Percentiles rank a stretch among this genome's conserved stretches.
phyloP scores from a whole-genome alignment of 176 grass and related monocot species.

The Avena atlantica region DNA sequence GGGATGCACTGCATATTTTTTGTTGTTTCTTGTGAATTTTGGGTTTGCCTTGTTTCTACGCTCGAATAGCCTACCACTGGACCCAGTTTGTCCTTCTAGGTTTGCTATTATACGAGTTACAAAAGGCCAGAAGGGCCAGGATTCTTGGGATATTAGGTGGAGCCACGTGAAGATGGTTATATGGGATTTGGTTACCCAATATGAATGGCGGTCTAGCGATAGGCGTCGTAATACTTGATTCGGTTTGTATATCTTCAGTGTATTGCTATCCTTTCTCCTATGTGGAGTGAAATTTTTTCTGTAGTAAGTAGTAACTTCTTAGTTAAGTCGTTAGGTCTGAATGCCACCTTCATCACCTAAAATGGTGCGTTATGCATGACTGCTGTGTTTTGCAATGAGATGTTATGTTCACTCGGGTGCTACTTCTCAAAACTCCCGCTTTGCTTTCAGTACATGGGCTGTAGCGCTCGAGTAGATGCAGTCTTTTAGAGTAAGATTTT shows the following conservation, averaged over 20 bases:
- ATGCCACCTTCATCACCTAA: background rate
- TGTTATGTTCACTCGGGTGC: background rate
- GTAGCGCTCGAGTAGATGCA: background rate
- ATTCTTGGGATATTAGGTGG: background rate
- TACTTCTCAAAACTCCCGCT: background rate
- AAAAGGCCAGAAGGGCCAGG: background rate
- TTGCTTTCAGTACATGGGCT: background rate
- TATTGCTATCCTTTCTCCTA: conserved; percentile 3
- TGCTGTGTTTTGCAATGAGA: background rate
- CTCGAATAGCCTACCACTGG: background rate
- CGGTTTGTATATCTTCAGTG: background rate
- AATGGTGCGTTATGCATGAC: background rate
- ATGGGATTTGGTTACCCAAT: background rate
- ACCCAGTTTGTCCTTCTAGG: background rate
- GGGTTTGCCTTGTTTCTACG: background rate
- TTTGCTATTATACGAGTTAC: background rate
- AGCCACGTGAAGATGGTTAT: background rate
- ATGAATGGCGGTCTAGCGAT: background rate
- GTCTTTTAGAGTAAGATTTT: conserved; percentile 15
- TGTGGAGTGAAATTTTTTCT: conserved; percentile 8
- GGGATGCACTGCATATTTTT: background rate
- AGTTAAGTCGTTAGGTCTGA: background rate
- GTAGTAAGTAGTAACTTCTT: background rate
- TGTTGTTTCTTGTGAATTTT: background rate
- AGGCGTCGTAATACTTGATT: background rate